Evolutionary conservation across 2,329 filamentous ascomycete genomes (phyloP), one percentile per base, ranked within the genome.

Genomic region (Ceratocystis albifundus): DNA sequence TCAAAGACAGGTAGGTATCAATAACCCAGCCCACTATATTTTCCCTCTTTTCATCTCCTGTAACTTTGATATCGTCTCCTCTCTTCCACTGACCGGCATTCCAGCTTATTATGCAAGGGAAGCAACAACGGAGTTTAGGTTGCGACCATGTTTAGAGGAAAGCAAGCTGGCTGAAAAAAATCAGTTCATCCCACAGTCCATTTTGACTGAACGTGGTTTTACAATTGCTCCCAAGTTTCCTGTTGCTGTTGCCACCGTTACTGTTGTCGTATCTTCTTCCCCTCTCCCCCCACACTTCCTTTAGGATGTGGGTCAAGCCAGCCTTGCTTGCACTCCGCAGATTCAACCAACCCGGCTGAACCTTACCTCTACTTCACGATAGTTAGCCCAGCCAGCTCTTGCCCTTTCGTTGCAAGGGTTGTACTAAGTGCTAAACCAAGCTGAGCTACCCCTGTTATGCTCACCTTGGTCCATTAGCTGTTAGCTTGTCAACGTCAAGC

Each of bases 271-370:
- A n/a, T n/a, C n/a, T n/a, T n/a, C n/a, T n/a, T n/a, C n/a, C n/a
- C n/a, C n/a, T n/a, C n/a, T n/a, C n/a, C n/a, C n/a, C 65, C 66
- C 53, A 57, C 66, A 57, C 46, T 46, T 53, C 63, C 63, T 57
- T 50, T 25, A 22, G 20, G 48, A 20, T 50, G 48, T 50, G 48
- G 48, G 48, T 25, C 48, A 50, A 20, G 7, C 48, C 20, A 10
- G 12, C n/a, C 48, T 41, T 12, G 36, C 48, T 50, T 50, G 20
- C 48, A 4, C 48, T 50, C 48, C 48, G 20, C 48, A 50, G 25
- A 50, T 50, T 50, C 5, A 22, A 50, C 48, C 48, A 50, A 20
- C 48, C 22, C n/a, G 48, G 48, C 46, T 41, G 36, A 41, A 10
- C 48, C 48, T 25, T 50, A 12, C n/a, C 48, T 57, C 20, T 17